Base-by-base conservation (phyloP, 768 basidiomycete species). In the Psilocybe cubensis region DNA sequence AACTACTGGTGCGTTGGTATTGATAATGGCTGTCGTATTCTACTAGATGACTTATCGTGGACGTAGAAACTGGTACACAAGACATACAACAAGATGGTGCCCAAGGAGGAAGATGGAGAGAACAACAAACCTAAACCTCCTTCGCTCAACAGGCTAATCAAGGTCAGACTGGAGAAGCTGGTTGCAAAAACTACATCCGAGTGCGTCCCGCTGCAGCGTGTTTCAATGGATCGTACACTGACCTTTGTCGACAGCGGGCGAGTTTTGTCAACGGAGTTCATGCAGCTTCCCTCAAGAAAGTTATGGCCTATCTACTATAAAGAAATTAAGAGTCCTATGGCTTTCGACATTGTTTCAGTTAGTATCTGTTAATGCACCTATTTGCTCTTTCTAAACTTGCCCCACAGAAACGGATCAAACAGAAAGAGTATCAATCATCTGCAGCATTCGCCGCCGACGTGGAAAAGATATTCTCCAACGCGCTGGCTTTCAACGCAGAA, bases 391-490 rank as follows among this genome's bases (percentile, higher is more conserved):
- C 28, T 27, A 20, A 27, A 29, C 38, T n/a, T 23, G 61, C 14
- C 23, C 18, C 28, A 25, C 63, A 98, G 95, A 88, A 87, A 83
- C 85, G 83, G 47, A 76, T 96, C 61, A 88, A 92, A 66, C 84
- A 84, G 55, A 91, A 93, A 68, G 87, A 90, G 62, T 98, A 96
- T 68, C 65, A 68, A 20, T 82, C 78, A 2, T 74, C 83, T 4
- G 76, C 81, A 3, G 87, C 89, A 23, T 96, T 96, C 66, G 88
- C 89, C 42, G 84, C 83, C 8, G 96, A 98, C 57, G 89, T 96
- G 12, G 92, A 95, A 64, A 81, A 95, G 40, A 89, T 98, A 23
- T 96, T 95, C 73, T 83, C 85, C 6, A 98, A 98, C 68, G 96
- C 94, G 9, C 79, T 92, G 69, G 73, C 82, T 56, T 98, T 95